Conservation (phyloP, 2,329 filamentous ascomycete genomes). For the Aureobasidium melanogenum region DNA sequence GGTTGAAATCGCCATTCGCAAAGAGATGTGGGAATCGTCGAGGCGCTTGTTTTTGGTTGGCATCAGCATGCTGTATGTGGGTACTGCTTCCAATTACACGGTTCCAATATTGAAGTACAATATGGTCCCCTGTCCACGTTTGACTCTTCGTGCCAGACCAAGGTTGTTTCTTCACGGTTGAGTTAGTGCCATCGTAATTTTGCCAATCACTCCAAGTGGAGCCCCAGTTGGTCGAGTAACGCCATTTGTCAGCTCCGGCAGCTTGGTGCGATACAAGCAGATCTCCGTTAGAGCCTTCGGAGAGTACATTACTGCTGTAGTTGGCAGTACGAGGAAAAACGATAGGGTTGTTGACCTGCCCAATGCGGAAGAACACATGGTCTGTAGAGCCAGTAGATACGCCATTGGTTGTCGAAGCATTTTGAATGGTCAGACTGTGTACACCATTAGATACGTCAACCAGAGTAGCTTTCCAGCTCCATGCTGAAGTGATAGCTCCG, state of each 20-base stretch:
- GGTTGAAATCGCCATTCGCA: constrained; percentile 54
- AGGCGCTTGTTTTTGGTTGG: constrained; percentile 27
- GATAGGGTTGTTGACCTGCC: constrained; percentile 49
- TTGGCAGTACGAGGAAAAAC: constrained; percentile 49
- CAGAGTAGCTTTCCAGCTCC: constrained; percentile 45
- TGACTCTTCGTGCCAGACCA: constrained; percentile 53
- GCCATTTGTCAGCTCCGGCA: constrained; percentile 52
- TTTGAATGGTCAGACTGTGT: constrained; percentile 49
- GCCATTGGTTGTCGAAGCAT: constrained; percentile 38
- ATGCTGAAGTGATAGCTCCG: constrained; percentile 45
- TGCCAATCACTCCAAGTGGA: constrained; percentile 51
- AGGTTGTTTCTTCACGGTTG: constrained; percentile 36
- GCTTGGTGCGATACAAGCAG: constrained; percentile 50
- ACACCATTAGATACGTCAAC: constrained; percentile 52
- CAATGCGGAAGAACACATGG: constrained; percentile 53
- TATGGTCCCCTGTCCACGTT: constrained; percentile 52
- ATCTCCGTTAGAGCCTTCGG: constrained; percentile 27
- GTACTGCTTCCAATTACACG: constrained; percentile 49
- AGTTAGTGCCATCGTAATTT: constrained; percentile 45
- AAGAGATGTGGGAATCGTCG: constrained; percentile 55
- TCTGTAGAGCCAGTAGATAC: constrained; percentile 45
- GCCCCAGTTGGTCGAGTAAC: constrained; percentile 55
- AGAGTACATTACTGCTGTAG: constrained; percentile 48
- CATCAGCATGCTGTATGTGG: constrained; percentile 53
- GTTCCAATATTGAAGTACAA: constrained; percentile 57